phyloP scores from a whole-genome alignment of 148 eudicot genomes.

The Salicornia ramosissima region DNA sequence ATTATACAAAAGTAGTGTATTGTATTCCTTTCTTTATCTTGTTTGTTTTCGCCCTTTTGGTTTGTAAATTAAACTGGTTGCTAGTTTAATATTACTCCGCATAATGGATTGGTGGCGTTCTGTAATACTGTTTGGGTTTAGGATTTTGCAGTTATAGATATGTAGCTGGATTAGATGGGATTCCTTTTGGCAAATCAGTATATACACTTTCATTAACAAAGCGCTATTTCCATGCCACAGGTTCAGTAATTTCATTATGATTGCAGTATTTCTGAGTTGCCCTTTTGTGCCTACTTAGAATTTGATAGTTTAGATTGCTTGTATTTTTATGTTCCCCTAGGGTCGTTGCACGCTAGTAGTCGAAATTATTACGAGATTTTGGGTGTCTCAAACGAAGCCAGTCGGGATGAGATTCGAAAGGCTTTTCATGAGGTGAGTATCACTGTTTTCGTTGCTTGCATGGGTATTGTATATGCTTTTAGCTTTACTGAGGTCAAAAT shows the following conservation, averaged over 20 bases:
- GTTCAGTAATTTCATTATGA: constrained; percentile 24
- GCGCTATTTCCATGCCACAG: constrained; percentile 71
- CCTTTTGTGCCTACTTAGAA: background rate
- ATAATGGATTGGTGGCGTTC: constrained; percentile 1
- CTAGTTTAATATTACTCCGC: background rate
- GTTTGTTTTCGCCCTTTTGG: background rate
- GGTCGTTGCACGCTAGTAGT: constrained; percentile 33
- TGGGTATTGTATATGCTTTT: no score
- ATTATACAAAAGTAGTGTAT: constrained; percentile 15
- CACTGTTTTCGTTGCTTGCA: background rate
- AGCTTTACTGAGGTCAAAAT: no score
- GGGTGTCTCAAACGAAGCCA: constrained; percentile 64
- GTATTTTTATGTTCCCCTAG: constrained; percentile 45
- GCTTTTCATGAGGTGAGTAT: constrained; percentile 64
- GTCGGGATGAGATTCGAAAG: constrained; percentile 74
- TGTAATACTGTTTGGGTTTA: constrained; percentile 17
- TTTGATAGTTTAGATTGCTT: constrained; percentile 10
- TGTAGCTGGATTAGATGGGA: constrained; percentile 17
- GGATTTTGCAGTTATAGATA: constrained; percentile 23
- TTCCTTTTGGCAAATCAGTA: constrained; percentile 27
- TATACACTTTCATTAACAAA: constrained; percentile 25
- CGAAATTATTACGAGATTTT: constrained; percentile 65
- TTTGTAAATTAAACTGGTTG: background rate
- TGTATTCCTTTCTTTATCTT: constrained; percentile 1
- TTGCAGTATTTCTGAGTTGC: background rate